These are phyloP conservation scores for Neurospora sublineolata DNA, from an alignment of 495 filamentous ascomycete species.

Conservation along the genomic window DNA sequence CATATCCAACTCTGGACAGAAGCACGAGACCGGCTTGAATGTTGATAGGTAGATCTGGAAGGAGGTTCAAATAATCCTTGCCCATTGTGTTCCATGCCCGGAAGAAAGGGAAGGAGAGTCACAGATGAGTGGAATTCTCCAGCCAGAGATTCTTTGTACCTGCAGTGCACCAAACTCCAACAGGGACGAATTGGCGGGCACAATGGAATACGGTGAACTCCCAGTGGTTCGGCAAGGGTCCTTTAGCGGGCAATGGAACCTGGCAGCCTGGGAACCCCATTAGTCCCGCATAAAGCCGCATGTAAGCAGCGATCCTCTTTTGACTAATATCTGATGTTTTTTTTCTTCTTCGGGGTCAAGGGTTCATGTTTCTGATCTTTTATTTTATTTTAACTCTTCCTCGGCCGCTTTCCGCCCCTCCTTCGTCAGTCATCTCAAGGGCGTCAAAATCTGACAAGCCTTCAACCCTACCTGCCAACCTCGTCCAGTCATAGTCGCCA, in stretches of 20 bases:
- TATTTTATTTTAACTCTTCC: background rate
- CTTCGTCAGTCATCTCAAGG: background rate
- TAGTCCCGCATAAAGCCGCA: background rate
- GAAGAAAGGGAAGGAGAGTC: background rate
- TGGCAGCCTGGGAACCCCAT: background rate
- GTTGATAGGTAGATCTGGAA: background rate
- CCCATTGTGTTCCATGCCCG: background rate
- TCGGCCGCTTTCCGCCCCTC: background rate
- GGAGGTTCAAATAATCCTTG: background rate
- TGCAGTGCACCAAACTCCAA: background rate
- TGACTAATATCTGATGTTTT: background rate
- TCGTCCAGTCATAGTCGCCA: background rate
- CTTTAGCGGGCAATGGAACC: background rate
- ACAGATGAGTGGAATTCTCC: background rate
- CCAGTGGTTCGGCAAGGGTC: background rate
- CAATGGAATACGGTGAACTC: background rate
- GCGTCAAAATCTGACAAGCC: background rate
- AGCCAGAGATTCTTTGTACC: background rate
- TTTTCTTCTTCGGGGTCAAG: background rate
- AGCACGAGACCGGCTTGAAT: background rate
- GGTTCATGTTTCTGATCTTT: background rate
- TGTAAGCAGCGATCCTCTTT: background rate
- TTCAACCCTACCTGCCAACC: background rate
- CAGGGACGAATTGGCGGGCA: background rate
- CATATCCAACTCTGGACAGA: background rate